Conservation (phyloP, 345 rosid species). For the Citrus sinensis region DVS_A1.0 CM039165.1:27137501-27138000, state of each 20-base stretch:
- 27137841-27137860: neutral
- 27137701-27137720: neutral
- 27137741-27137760: neutral
- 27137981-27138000: neutral
- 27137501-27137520: neutral
- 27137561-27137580: neutral
- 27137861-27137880: neutral
- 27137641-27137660: constrained; percentile 36
- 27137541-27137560: neutral
- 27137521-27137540: neutral
- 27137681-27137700: constrained; percentile 57
- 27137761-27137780: neutral
- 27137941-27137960: neutral
- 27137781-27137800: neutral
- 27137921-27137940: too few species aligned
- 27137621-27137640: constrained; percentile 18
- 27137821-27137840: neutral
- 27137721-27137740: neutral
- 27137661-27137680: constrained; percentile 84
- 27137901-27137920: neutral
- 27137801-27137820: neutral
- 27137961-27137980: neutral
- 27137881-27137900: too few species aligned
- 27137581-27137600: constrained; percentile 30
- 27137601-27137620: constrained; percentile 28